Conservation (phyloP, 345 rosid species). For the Kernera saxatilis region DNA sequence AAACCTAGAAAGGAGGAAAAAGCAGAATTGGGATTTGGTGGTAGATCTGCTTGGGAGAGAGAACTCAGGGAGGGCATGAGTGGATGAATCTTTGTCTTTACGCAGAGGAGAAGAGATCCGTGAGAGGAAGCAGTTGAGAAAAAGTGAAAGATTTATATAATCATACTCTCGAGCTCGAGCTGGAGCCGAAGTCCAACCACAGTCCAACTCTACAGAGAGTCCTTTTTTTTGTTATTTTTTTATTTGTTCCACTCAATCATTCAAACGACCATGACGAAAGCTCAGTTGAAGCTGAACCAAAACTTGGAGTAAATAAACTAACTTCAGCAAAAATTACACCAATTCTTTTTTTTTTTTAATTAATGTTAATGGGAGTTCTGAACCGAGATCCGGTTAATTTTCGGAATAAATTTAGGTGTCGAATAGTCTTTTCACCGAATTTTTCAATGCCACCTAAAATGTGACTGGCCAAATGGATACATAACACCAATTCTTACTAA, state of each 20-base stretch:
- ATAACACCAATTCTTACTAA: too few relatives aligned
- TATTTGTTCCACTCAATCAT: neutral
- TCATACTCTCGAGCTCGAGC: neutral
- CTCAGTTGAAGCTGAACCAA: too few relatives aligned
- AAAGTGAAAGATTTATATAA: neutral
- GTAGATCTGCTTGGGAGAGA: conserved; percentile 23
- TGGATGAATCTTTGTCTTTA: conserved; percentile 33
- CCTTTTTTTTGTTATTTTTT: neutral
- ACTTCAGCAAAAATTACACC: too few relatives aligned
- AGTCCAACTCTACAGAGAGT: conserved; percentile 21
- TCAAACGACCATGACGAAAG: conserved; percentile 7
- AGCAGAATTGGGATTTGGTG: neutral
- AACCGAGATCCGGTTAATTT: too few relatives aligned
- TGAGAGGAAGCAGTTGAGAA: conserved; percentile 28
- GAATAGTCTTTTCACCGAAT: too few relatives aligned
- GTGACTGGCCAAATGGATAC: too few relatives aligned
- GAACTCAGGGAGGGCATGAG: neutral
- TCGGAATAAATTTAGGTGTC: too few relatives aligned
- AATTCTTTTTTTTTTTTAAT: too few relatives aligned
- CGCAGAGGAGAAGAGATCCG: conserved; percentile 33
- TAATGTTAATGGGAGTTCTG: too few relatives aligned
- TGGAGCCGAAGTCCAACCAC: conserved; percentile 21
- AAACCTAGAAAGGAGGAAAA: conserved; percentile 11
- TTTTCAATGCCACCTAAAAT: too few relatives aligned
- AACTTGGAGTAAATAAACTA: too few relatives aligned